These are phyloP conservation scores for Sphaceloma murrayae DNA, from an alignment of 2,329 filamentous ascomycete species.

Conservation along the genomic window DNA sequence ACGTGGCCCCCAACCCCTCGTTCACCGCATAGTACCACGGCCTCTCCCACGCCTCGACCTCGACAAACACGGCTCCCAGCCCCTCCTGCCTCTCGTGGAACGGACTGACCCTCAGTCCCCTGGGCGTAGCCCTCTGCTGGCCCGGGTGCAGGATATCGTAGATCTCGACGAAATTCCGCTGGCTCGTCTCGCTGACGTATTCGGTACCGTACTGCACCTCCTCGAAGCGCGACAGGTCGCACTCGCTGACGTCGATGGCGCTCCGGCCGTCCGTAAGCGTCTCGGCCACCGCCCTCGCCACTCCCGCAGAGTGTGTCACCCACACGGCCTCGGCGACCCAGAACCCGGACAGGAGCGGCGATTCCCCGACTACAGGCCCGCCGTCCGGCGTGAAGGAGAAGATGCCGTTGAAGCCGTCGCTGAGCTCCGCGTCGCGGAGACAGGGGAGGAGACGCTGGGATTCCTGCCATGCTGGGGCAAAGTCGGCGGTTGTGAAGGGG, in stretches of 20 bases:
- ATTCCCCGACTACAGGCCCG: conserved; percentile 49
- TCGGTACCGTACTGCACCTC: conserved; percentile 47
- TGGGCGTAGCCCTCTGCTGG: conserved; percentile 48
- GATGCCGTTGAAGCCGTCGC: conserved; percentile 55
- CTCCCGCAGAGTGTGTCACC: conserved; percentile 57
- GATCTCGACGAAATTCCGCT: conserved; percentile 54
- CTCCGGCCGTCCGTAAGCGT: conserved; percentile 48
- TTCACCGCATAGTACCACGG: conserved; percentile 55
- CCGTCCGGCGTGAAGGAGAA: conserved; percentile 59
- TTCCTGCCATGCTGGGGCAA: conserved; percentile 50
- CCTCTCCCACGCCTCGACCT: conserved; percentile 52
- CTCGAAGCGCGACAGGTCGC: conserved; percentile 53
- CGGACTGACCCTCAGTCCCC: conserved; percentile 50
- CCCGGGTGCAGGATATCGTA: conserved; percentile 57
- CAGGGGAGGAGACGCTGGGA: conserved; percentile 47
- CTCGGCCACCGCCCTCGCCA: conserved; percentile 52
- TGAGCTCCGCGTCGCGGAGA: conserved; percentile 43
- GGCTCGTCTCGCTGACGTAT: conserved; percentile 48
- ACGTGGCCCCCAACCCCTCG: conserved; percentile 38
- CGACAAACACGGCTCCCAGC: conserved; percentile 51
- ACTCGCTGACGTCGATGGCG: conserved; percentile 48
- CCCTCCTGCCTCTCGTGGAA: conserved; percentile 48
- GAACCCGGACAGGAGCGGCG: conserved; percentile 51
- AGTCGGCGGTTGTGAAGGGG: conserved; percentile 51
- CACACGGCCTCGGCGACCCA: conserved; percentile 57